Evolutionary conservation across 805 yeast genomes (phyloP).

Genomic region (Kurtzmaniella fragi): DNA sequence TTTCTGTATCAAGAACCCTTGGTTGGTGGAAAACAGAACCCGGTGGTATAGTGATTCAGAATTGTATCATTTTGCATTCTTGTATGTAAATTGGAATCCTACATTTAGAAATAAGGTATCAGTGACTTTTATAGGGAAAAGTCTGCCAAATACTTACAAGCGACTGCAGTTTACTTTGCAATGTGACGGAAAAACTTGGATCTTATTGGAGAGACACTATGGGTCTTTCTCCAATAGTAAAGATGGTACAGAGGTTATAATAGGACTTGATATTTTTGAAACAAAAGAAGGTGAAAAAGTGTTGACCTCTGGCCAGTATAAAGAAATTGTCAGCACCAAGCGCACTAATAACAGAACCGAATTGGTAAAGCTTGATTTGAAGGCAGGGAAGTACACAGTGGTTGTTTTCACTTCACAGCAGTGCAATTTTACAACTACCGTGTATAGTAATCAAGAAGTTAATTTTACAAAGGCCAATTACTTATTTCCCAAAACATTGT

Average conservation of each 20-base stretch:
- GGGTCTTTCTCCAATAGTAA: slow-evolving; percentile 5
- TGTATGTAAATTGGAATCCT: slow-evolving; percentile 69
- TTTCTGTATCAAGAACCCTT: slow-evolving; percentile 33
- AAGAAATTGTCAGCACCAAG: slow-evolving; percentile 9
- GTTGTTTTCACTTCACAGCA: slow-evolving; percentile 14
- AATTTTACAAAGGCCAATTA: slow-evolving; percentile 25
- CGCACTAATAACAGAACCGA: slow-evolving; percentile 35
- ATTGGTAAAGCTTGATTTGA: slow-evolving; percentile 24
- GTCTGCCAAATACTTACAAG: slow-evolving; percentile 11
- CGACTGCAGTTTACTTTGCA: slow-evolving; percentile 44
- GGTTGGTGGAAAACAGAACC: slow-evolving; percentile 21
- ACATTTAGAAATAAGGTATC: slow-evolving; percentile 18
- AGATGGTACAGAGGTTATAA: slow-evolving; percentile 5
- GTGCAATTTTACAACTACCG: slow-evolving; percentile 23
- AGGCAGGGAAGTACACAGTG: slow-evolving; percentile 12
- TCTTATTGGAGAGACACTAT: slow-evolving; percentile 48
- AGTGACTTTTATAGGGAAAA: slow-evolving; percentile 17
- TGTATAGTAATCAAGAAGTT: slow-evolving; percentile 21
- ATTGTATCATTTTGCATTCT: slow-evolving; percentile 34
- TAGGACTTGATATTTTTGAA: slow-evolving; percentile 13
- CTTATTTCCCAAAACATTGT: slow-evolving; percentile 12
- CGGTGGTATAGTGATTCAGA: slow-evolving; percentile 14
- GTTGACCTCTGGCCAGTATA: slow-evolving; percentile 19
- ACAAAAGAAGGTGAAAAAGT: slow-evolving; percentile 27
- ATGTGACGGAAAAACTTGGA: slow-evolving; percentile 34